Base-by-base conservation (phyloP, 257 asterid genomes). In the Verbena officinalis region DNA sequence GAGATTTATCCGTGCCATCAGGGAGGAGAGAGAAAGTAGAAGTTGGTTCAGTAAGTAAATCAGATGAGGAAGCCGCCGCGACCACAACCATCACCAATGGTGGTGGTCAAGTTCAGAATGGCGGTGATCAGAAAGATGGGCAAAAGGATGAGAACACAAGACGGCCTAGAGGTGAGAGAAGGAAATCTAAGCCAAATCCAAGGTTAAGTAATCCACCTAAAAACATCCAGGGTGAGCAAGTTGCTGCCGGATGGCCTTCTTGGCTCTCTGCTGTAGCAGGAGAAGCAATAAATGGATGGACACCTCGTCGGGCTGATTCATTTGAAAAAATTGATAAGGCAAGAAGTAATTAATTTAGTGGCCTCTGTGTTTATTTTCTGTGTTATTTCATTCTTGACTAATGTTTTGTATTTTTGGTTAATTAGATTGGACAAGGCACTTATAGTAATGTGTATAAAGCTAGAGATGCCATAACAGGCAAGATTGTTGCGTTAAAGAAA, bases 231-330 rank as follows among this genome's bases (percentile, higher is more conserved):
- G 97, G 95, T 14, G 97, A 90, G 83, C 97, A 90, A 77, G 94
- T 90, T 39, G 94, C 95, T 33, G 97, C 97, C 9, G 97, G 97
- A 42, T 90, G 97, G 97, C 97, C 97, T 3, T 67, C 91, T 2
- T 90, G 95, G 97, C 94, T 90, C 44, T 83, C 91, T 7, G 91
- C 85, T 3, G 97, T 87, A 45, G 97, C 95, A 6, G 97, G 95
- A 2, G 95, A 87, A 83, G 95, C 97, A 0, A 85, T 90, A 74
- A 85, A 82, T 42, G 97, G 97, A 12, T 90, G 88, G 97, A 85
- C 77, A 5, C 97, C 97, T 21, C 89, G 95, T 5, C 83, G 95
- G 39, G 97, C 97, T 5, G 97, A 90, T 78, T 75, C 91, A 17
- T 90, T 83, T 55, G 97, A 87, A 70, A 90, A 90, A 73, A 78